Evolutionary conservation across 129 eudicot genomes (phyloP).

Genomic region (Dittrichia graveolens): DNA sequence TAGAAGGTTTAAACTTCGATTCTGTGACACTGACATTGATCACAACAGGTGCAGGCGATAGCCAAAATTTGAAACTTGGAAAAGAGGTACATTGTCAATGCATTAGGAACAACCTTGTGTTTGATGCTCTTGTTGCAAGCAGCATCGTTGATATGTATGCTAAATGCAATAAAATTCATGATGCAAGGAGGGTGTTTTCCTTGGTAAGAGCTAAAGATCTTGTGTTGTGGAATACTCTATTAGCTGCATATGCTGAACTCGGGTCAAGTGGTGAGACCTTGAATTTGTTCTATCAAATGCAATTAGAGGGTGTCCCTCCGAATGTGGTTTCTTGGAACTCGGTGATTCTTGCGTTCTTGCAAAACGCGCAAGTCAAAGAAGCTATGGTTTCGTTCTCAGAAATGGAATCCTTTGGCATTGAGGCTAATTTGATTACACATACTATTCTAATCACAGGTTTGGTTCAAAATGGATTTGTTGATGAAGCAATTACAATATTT

Average conservation of each 20-base stretch:
- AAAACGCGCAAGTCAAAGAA: constrained; percentile 53
- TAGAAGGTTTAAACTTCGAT: constrained; percentile 49
- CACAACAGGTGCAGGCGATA: constrained; percentile 50
- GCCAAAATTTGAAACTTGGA: constrained; percentile 48
- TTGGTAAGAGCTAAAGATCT: constrained; percentile 45
- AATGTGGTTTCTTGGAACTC: constrained; percentile 75
- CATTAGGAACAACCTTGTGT: constrained; percentile 40
- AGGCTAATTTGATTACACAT: constrained; percentile 58
- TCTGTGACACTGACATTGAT: constrained; percentile 60
- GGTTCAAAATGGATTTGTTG: constrained; percentile 47
- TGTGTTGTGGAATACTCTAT: constrained; percentile 62
- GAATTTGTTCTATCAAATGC: constrained; percentile 66
- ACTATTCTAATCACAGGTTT: constrained; percentile 56
- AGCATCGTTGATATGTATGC: constrained; percentile 67
- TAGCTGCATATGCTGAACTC: constrained; percentile 60
- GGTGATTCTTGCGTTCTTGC: constrained; percentile 56
- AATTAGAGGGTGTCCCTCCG: constrained; percentile 53
- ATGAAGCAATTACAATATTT: constrained; percentile 50
- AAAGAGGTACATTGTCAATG: constrained; percentile 60
- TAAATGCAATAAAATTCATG: constrained; percentile 49
- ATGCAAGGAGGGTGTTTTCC: constrained; percentile 50
- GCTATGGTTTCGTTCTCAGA: constrained; percentile 57
- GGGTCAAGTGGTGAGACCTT: constrained; percentile 68
- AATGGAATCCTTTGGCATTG: constrained; percentile 46
- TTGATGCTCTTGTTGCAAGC: constrained; percentile 49